These are phyloP conservation scores for Verticillium zaregamsianum DNA, from an alignment of 2,329 filamentous ascomycete genomes.

Conservation along the genomic window DNA sequence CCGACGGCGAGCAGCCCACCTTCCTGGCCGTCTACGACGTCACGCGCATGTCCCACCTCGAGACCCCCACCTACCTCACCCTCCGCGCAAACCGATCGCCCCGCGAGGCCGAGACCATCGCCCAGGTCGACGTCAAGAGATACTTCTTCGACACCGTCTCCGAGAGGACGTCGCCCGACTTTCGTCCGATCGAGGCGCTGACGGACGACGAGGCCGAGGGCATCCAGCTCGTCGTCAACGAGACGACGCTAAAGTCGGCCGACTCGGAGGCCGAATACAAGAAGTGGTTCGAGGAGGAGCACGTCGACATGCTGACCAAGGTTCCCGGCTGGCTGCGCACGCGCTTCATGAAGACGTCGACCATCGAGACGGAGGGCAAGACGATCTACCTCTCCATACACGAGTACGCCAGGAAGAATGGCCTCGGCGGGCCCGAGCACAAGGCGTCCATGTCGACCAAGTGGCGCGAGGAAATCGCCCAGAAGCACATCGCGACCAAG, in stretches of 20 bases:
- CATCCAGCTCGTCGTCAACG: constrained; percentile 59
- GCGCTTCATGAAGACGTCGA: constrained; percentile 64
- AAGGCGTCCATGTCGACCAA: constrained; percentile 59
- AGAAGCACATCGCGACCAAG: constrained; percentile 53
- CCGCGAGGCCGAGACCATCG: constrained; percentile 50
- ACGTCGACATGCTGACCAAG: constrained; percentile 65
- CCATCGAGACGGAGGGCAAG: constrained; percentile 50
- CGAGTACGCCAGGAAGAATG: constrained; percentile 66
- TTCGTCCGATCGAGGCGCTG: constrained; percentile 55
- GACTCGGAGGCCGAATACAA: constrained; percentile 48
- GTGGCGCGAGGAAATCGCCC: constrained; percentile 56
- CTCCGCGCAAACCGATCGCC: constrained; percentile 55
- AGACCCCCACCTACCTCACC: constrained; percentile 64
- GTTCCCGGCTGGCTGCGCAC: constrained; percentile 77
- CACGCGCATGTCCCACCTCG: constrained; percentile 66
- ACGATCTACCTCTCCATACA: constrained; percentile 61
- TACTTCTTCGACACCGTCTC: constrained; percentile 66
- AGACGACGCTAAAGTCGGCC: constrained; percentile 50
- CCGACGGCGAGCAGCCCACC: constrained; percentile 57
- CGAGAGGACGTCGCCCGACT: constrained; percentile 50
- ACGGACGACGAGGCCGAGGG: constrained; percentile 55
- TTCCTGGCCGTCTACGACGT: constrained; percentile 84
- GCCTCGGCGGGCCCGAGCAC: constrained; percentile 60
- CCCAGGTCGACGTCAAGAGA: constrained; percentile 60
- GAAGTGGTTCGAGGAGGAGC: constrained; percentile 73